Base-by-base conservation (phyloP, 148 eudicot species). In the Persicaria tinctoria region DNA sequence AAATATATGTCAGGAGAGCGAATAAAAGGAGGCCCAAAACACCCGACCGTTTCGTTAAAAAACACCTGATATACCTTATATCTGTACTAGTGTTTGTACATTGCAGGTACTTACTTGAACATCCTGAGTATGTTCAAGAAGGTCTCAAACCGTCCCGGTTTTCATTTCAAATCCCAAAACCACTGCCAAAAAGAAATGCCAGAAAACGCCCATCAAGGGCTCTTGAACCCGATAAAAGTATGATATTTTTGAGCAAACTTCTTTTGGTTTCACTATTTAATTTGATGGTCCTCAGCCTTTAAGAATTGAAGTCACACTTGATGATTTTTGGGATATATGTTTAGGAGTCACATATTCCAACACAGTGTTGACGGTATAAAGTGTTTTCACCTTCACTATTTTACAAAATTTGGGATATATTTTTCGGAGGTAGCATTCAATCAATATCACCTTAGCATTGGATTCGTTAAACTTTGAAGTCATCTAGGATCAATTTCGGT, bases 121-220 rank as follows among this genome's bases (percentile, higher is more conserved):
- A 90, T 82, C 94, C 92, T 49, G 92, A 87, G 76, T 85, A 68
- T 51, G 64, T 77, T 60, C 80, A 76, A 46, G 80, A 86, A 82
- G 98, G 97, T 51, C 89, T 86, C 54, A 80, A 74, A 50, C 17
- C 85, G 81, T 84, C 96, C 51, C 89, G 84, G 76, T 95, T 95
- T 86, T 95, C 99, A 46, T 95, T 92, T 79, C 97, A 87, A 80
- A 86, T 76, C 68, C 99, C 99, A 55, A 90, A 82, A 79, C 99
- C 97, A 75, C 80, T 95, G 88, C 91, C 27, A 0, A 89, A 76
- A 90, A 92, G 51, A 86, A 90, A 95, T 81, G 96, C 90, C 54
- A 84, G 90, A 74, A 95, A 95, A 79, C 93, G 97, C 41, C 73
- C 70, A 48, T 54, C 78, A 3, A 64, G 55, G 46, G 70, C 77